Evolutionary conservation across 768 basidiomycete genomes (phyloP), one percentile per base, ranked within the genome.

Genomic region (Lyophyllum atratum): DNA sequence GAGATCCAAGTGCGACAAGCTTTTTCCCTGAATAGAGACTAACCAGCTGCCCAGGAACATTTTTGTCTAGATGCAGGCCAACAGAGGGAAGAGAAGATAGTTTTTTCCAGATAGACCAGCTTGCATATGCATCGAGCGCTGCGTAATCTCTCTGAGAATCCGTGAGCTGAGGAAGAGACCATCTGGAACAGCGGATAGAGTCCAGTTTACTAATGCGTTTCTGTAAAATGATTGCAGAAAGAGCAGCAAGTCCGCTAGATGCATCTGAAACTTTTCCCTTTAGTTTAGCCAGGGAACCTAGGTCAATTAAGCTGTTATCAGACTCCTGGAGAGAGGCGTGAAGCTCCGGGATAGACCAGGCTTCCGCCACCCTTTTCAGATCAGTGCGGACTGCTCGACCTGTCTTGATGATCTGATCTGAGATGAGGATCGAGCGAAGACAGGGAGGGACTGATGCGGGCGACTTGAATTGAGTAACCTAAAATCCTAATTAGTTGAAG

Each of bases 1-100:
- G 29, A 3, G 45, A 54, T n/a, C 53, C 33, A 6, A 45, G 45
- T 15, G 53, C 53, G 25, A 54, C 44, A 37, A 39, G 3, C 10
- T 54, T 37, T 15, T 54, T 54, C 3, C 53, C 33, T 2, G 44
- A 54, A 28, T 54, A 47, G 6, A 54, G 26, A 33, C 33, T 54
- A 11, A 54, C 44, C 15, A 54, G 45, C 33, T 54, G 53, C 7
- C 45, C 45, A 54, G 53, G 45, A 5, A 39, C 14, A 7, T 33
- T 24, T 54, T 24, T 21, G 7, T 25, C 21, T 6, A 54, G 8
- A 19, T 37, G 31, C 2, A 24, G 53, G 3, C 46, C 46, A 26
- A 31, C 25, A 26, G 53, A 47, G 2, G 45, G 53, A 47, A 54
- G 21, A 37, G 15, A 33, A 24, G 45, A 45, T 12, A 47, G 8